phyloP scores from a whole-genome alignment of 345 rosid species.

The Linum usitatissimum region DNA sequence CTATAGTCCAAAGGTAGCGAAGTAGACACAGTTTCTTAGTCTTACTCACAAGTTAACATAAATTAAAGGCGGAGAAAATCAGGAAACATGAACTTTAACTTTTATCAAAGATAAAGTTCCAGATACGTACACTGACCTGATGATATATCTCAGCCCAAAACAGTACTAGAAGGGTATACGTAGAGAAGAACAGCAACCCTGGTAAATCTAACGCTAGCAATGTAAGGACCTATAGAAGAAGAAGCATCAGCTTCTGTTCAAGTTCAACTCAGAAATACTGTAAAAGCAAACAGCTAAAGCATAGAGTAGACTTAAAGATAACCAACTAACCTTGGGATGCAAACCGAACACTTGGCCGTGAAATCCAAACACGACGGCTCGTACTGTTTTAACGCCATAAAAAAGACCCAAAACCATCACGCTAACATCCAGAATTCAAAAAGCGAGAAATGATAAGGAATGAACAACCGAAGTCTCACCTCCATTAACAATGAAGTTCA shows the following conservation, averaged over 20 bases:
- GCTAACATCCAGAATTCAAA: background rate
- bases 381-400: constrained; percentile 36
- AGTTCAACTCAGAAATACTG: background rate
- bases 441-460: background rate
- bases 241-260: constrained; percentile 6
- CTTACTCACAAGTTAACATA: background rate
- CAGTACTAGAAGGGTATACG: constrained; percentile 80
- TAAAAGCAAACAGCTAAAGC: background rate
- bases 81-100: background rate
- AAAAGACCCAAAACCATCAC: constrained; percentile 1
- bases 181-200: constrained; percentile 80
- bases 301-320: background rate
- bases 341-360: constrained; percentile 66
- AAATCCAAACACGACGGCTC: constrained; percentile 91
- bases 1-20: constrained; percentile 33
- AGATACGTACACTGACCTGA: constrained; percentile 47
- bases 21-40: constrained; percentile 15
- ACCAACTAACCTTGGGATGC: constrained; percentile 70
- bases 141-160: constrained; percentile 99
- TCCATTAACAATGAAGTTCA: constrained; percentile 97
- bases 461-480: constrained; percentile 31
- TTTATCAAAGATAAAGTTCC: background rate
- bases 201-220: constrained; percentile 75
- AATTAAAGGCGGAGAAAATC: background rate
- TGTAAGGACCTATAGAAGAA: constrained; percentile 45